Conservation (phyloP, 148 eudicot genomes). For the Camellia sinensis region DNA sequence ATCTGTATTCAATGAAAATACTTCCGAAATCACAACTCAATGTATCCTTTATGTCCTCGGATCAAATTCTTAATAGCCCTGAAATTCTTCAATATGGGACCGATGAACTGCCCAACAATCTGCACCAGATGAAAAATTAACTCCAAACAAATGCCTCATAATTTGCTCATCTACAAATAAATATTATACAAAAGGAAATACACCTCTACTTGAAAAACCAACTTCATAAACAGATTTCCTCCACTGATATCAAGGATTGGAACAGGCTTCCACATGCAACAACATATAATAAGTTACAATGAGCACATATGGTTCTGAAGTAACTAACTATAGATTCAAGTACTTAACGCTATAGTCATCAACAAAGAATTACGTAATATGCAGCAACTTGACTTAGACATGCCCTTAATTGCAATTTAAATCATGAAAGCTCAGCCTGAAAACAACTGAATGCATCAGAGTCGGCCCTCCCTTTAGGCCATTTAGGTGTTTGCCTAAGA, state of each 20-base stretch:
- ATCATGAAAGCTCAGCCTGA: no score
- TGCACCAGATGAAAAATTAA: background rate
- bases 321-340: background rate
- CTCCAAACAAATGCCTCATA: background rate
- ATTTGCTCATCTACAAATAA: background rate
- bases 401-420: no score
- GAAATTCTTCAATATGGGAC: background rate
- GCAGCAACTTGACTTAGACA: no score
- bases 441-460: no score
- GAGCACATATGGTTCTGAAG: no score
- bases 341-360: no score
- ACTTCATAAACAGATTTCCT: background rate
- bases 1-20: background rate
- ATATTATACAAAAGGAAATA: background rate
- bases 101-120: conserved; percentile 8
- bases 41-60: background rate
- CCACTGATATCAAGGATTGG: background rate
- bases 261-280: background rate
- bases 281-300: background rate
- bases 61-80: background rate
- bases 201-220: background rate
- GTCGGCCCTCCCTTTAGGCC: no score
- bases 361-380: no score
- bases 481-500: no score
- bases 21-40: background rate